Evolutionary conservation across 345 rosid species (phyloP).

Genomic region (Crucihimalaya himalaica): DNA sequence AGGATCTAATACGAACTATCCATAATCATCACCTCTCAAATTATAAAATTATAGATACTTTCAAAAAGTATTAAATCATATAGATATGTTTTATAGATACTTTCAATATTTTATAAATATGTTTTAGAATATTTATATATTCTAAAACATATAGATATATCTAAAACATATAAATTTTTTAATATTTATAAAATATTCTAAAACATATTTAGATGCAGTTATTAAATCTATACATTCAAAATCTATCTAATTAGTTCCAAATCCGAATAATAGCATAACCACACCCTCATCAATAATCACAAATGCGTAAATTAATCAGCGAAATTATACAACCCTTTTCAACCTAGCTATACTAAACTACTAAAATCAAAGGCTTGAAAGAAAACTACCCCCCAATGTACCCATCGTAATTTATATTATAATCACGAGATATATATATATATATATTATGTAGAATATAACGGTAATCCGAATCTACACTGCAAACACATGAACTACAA

Average conservation of each 20-base stretch:
- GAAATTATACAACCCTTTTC: not conserved
- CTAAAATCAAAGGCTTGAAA: not conserved
- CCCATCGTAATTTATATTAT: not conserved
- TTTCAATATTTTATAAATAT: too few species aligned
- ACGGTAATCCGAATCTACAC: slow-evolving; percentile 31
- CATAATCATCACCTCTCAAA: too few species aligned
- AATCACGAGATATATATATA: not conserved
- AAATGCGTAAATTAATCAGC: not conserved
- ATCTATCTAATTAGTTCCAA: not conserved
- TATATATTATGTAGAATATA: not conserved
- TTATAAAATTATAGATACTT: too few species aligned
- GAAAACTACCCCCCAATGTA: not conserved
- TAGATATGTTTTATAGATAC: too few species aligned
- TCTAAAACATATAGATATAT: too few species aligned
- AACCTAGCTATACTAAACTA: not conserved
- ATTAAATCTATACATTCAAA: not conserved
- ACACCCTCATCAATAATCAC: not conserved
- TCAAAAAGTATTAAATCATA: too few species aligned
- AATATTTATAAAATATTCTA: too few species aligned
- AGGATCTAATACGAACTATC: too few species aligned
- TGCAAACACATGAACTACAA: slow-evolving; percentile 20
- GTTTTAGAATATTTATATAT: too few species aligned
- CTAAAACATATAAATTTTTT: too few species aligned
- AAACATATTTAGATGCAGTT: too few species aligned
- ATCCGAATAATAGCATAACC: not conserved